Evolutionary conservation across 768 basidiomycete species (phyloP).

Genomic region (Chlorophyllum brunneum): DNA sequence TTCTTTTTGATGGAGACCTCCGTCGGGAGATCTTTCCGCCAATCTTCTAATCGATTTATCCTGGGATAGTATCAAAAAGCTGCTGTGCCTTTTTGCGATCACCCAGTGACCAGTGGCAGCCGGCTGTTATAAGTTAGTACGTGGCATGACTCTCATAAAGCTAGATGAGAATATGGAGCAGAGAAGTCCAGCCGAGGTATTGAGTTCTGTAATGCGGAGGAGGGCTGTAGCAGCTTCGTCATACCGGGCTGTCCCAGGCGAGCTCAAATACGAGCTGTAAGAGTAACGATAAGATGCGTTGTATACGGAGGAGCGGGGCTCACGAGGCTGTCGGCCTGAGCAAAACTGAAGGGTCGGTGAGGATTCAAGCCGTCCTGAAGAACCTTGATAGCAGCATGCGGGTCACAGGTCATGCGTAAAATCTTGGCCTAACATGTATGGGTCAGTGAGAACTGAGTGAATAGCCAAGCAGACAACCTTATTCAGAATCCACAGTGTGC

Average conservation of each 20-base stretch:
- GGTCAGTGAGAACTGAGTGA: no score
- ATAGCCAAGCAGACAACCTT: slow-evolving; percentile 33
- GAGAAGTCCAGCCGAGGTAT: slow-evolving; percentile 34
- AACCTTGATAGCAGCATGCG: slow-evolving; percentile 61
- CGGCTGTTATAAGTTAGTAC: slow-evolving; percentile 76
- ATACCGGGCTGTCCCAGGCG: slow-evolving; percentile 44
- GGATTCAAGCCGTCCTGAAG: slow-evolving; percentile 57
- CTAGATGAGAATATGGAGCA: neutral
- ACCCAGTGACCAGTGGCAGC: slow-evolving; percentile 59
- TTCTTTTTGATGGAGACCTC: slow-evolving; percentile 79
- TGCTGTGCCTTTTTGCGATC: slow-evolving; percentile 53
- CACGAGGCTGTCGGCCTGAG: slow-evolving; percentile 72
- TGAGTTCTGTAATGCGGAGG: slow-evolving; percentile 58
- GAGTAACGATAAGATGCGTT: neutral
- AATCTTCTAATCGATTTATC: slow-evolving; percentile 54
- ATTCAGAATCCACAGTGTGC: slow-evolving; percentile 72
- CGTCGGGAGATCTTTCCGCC: slow-evolving; percentile 66
- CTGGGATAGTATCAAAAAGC: slow-evolving; percentile 58
- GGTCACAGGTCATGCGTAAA: slow-evolving; percentile 63
- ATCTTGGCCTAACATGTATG: slow-evolving; percentile 55
- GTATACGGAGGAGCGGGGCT: slow-evolving; percentile 13
- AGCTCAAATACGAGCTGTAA: slow-evolving; percentile 73
- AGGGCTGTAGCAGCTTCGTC: slow-evolving; percentile 67
- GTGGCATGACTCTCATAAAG: slow-evolving; percentile 68
- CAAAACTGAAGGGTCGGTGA: slow-evolving; percentile 50